Evolutionary conservation across 2,329 filamentous ascomycete genomes (phyloP), one percentile per base, ranked within the genome.

Genomic region (Colletotrichum abscissum): DNA sequence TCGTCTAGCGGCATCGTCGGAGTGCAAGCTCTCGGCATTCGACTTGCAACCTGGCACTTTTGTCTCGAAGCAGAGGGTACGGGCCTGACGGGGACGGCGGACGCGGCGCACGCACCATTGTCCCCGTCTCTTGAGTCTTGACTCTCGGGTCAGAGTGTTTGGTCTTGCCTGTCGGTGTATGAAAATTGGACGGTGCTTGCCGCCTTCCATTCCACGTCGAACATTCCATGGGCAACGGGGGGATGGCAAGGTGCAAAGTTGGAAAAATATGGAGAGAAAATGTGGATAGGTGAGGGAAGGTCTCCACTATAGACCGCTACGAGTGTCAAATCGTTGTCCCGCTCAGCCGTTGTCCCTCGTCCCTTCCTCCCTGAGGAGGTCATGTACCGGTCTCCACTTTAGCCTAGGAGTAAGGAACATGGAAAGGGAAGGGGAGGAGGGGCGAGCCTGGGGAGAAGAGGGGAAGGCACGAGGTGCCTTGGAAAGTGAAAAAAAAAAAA

Each of bases 221-320:
- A 33, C 19, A 33, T 55, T 38, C 62, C 49, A 55, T n/a, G 62
- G 49, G 28, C 22, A 54, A 28, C 33, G 33, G 46, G 28, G 30
- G 30, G 33, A 55, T 64, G 30, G 33, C 42, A 69, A 46, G 42
- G 64, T 56, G 57, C 62, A 68, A 59, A 70, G 60, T 70, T 58
- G 59, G 60, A 42, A 66, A 69, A 64, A 55, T 69, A 33, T 65
- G 67, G 69, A 57, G 69, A 63, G 59, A 19, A 49, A 69, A 16
- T 46, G 52, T 22, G 22, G 57, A 55, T 30, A 57, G 38, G 55
- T 14, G 26, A 24, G 54, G 63, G 35, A 54, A 46, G 7, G 6
- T 28, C 22, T 26, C 67, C 42, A 30, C 9, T 22, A n/a, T 42
- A 55, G 46, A 64, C 62, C 46, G 46, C 46, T 28, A 54, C 46